Percentiles rank a stretch among this genome's conserved stretches.
Evolutionary conservation across 2,329 filamentous ascomycete genomes (phyloP).

Genomic region (Nemania diffusa): DNA sequence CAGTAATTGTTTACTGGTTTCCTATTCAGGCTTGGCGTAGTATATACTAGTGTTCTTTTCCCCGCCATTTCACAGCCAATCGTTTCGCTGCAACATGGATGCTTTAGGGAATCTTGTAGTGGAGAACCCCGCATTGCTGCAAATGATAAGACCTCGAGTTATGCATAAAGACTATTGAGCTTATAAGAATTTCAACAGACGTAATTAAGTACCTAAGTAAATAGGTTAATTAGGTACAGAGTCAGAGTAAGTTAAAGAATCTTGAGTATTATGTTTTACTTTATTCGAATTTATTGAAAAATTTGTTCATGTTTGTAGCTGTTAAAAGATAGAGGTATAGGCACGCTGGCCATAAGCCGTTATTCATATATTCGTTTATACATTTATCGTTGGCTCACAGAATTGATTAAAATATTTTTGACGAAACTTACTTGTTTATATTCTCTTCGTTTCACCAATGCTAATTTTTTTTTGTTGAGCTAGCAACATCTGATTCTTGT

Average conservation of each 20-base stretch:
- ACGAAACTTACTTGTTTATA: too few relatives aligned
- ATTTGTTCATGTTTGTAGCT: too few relatives aligned
- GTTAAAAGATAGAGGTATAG: too few relatives aligned
- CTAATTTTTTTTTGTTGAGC: background rate
- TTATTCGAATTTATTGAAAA: background rate
- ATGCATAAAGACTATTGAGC: background rate
- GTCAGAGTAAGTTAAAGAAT: background rate
- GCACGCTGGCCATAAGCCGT: background rate
- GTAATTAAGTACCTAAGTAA: too few relatives aligned
- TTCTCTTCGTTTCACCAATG: background rate
- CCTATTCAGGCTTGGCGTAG: conserved; percentile 54
- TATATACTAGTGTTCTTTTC: conserved; percentile 19
- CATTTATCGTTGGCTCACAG: too few relatives aligned
- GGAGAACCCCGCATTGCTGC: background rate
- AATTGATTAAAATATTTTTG: too few relatives aligned
- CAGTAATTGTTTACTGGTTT: conserved; percentile 59
- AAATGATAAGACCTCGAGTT: background rate
- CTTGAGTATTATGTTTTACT: background rate
- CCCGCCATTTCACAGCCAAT: conserved; percentile 44
- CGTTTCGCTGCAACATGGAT: conserved; percentile 14
- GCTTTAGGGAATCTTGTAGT: conserved; percentile 23
- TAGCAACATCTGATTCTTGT: background rate
- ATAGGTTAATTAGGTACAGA: background rate
- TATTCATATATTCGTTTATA: background rate
- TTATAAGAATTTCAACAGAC: background rate